Percentiles rank a stretch among this genome's conserved stretches.
These are phyloP conservation scores for Seiridium cupressi DNA, from an alignment of 2,329 filamentous ascomycete genomes.

Conservation along the genomic window DNA sequence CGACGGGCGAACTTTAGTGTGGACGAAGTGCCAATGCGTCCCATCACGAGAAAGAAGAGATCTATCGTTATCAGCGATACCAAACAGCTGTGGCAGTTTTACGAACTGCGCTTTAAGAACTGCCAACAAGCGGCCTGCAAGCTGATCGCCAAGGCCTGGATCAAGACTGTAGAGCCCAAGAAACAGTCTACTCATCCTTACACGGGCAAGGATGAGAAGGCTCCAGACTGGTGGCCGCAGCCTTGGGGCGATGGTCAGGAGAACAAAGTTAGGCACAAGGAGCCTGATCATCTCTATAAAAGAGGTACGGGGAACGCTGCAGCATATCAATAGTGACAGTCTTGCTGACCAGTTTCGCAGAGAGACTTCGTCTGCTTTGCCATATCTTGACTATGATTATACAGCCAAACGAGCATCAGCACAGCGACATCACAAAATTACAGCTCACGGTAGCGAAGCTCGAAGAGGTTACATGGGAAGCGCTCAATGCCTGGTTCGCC, in stretches of 20 bases:
- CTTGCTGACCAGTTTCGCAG: constrained; percentile 30
- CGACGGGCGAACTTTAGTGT: constrained; percentile 36
- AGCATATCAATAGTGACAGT: too few species aligned
- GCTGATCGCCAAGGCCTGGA: constrained; percentile 71
- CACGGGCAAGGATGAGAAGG: constrained; percentile 60
- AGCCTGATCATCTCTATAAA: constrained; percentile 72
- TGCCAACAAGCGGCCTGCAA: constrained; percentile 73
- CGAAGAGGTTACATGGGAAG: constrained; percentile 57
- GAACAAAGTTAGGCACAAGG: constrained; percentile 63
- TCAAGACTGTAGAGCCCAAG: constrained; percentile 73
- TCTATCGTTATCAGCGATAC: constrained; percentile 53
- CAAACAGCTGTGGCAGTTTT: constrained; percentile 56
- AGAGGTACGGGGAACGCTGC: constrained; percentile 45
- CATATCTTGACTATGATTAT: constrained; percentile 61
- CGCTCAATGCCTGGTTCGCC: constrained; percentile 55
- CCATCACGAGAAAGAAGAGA: constrained; percentile 33
- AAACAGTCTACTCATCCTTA: constrained; percentile 77
- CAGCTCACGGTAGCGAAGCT: constrained; percentile 53
- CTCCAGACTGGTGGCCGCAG: constrained; percentile 67
- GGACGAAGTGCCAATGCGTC: constrained; percentile 37
- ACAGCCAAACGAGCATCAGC: constrained; percentile 47
- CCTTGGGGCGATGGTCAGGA: constrained; percentile 48
- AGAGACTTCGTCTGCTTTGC: constrained; percentile 56
- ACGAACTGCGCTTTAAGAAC: constrained; percentile 59
- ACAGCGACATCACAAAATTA: constrained; percentile 50